phyloP scores from a whole-genome alignment of 2,329 filamentous ascomycete species.

The Aspergillus melleus region DNA sequence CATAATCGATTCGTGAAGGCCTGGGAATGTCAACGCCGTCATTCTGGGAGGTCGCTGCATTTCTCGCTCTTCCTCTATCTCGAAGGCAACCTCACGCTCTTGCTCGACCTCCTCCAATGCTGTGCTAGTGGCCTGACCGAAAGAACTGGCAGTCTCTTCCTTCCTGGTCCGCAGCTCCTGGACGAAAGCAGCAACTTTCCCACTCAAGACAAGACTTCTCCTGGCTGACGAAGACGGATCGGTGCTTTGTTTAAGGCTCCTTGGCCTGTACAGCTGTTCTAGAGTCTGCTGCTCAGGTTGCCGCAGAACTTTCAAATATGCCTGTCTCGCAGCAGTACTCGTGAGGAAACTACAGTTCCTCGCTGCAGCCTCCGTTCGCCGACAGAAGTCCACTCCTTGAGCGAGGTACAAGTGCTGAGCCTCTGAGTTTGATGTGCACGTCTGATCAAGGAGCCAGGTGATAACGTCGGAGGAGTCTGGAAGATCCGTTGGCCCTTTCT shows the following conservation, averaged over 20 bases:
- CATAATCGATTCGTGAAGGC: constrained; percentile 50
- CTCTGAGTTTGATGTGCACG: constrained; percentile 60
- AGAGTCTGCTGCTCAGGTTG: constrained; percentile 59
- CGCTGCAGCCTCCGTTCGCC: constrained; percentile 52
- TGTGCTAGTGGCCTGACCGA: constrained; percentile 48
- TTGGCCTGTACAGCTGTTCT: constrained; percentile 57
- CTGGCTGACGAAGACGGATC: background rate
- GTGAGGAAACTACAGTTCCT: constrained; percentile 46
- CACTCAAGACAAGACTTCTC: constrained; percentile 4
- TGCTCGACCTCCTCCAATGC: constrained; percentile 60
- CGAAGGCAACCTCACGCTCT: constrained; percentile 60
- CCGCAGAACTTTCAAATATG: constrained; percentile 48
- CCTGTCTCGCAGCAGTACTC: constrained; percentile 32
- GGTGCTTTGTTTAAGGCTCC: background rate
- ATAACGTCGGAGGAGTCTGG: constrained; percentile 56
- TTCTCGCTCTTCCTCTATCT: constrained; percentile 59
- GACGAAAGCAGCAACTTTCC: constrained; percentile 32
- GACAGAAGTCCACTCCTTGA: constrained; percentile 63
- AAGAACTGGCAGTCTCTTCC: constrained; percentile 44
- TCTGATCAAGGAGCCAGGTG: constrained; percentile 64
- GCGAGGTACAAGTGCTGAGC: constrained; percentile 59
- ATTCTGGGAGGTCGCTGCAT: constrained; percentile 50
- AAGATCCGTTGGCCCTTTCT: constrained; percentile 23
- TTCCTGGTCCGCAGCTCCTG: constrained; percentile 35
- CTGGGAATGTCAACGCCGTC: constrained; percentile 42